Percentiles rank a stretch among this genome's conserved stretches.
Conservation (phyloP, 108 stramenopile species). For the Ochromonas danica region DNA sequence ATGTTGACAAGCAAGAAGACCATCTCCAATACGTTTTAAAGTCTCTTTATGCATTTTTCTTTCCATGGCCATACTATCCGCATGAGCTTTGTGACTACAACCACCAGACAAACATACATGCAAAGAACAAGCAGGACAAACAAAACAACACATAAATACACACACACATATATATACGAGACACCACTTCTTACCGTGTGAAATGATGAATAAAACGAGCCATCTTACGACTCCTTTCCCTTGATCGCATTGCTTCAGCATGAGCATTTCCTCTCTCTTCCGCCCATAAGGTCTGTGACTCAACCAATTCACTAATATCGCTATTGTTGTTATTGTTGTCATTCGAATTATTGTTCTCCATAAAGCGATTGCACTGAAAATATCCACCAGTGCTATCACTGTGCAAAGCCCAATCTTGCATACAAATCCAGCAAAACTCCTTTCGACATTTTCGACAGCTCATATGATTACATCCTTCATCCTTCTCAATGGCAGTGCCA, state of each 20-base stretch:
- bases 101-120: not conserved
- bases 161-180: not conserved
- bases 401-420: constrained; percentile 60
- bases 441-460: constrained; percentile 24
- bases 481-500: constrained; percentile 93
- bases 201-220: constrained; percentile 32
- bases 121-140: too few species aligned
- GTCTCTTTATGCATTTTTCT: not conserved
- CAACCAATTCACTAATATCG: too few species aligned
- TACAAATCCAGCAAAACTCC: constrained; percentile 99
- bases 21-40: not conserved
- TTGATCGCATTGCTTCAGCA: constrained; percentile 5
- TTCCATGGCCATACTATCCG: not conserved
- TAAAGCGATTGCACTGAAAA: constrained; percentile 36
- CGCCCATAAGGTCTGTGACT: too few species aligned
- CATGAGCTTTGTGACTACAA: not conserved
- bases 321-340: not conserved
- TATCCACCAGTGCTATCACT: constrained; percentile 33
- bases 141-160: too few species aligned
- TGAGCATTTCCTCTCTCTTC: constrained; percentile 24
- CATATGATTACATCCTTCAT: constrained; percentile 61
- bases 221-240: not conserved
- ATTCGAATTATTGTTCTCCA: not conserved
- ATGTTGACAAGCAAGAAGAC: not conserved
- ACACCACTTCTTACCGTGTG: constrained; percentile 8